Conservation (phyloP, 495 filamentous ascomycete genomes). For the Xylaria castorea region DNA sequence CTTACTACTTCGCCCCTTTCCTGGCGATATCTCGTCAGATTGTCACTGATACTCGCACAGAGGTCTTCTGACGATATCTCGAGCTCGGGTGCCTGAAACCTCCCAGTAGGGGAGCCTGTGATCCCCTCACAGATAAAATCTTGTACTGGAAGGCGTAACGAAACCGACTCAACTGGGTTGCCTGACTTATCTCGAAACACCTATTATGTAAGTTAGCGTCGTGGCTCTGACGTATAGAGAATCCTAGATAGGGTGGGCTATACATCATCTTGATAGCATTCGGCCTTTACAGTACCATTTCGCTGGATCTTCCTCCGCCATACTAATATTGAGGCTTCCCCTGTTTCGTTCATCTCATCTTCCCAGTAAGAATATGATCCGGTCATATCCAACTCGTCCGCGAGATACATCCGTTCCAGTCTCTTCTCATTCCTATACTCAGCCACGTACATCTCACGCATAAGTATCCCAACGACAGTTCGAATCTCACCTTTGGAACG, state of each 20-base stretch:
- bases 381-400: background rate
- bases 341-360: constrained; percentile 2
- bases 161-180: background rate
- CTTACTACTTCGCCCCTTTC: background rate
- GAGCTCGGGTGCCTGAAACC: background rate
- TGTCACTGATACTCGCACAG: background rate
- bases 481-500: constrained; percentile 7
- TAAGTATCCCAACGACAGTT: constrained; percentile 3
- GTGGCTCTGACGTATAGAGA: background rate
- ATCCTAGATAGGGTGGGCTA: background rate
- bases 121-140: background rate
- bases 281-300: background rate
- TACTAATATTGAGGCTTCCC: background rate
- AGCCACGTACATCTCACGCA: constrained; percentile 5
- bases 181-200: background rate
- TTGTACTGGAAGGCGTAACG: background rate
- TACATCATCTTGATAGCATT: background rate
- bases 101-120: background rate
- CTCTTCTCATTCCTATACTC: constrained; percentile 3
- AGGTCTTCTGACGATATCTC: background rate
- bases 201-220: background rate
- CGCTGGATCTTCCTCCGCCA: background rate
- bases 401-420: background rate
- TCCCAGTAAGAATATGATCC: background rate
- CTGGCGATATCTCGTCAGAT: background rate